phyloP scores from a whole-genome alignment of 257 asterid genomes.

The Eucommia ulmoides region DNA sequence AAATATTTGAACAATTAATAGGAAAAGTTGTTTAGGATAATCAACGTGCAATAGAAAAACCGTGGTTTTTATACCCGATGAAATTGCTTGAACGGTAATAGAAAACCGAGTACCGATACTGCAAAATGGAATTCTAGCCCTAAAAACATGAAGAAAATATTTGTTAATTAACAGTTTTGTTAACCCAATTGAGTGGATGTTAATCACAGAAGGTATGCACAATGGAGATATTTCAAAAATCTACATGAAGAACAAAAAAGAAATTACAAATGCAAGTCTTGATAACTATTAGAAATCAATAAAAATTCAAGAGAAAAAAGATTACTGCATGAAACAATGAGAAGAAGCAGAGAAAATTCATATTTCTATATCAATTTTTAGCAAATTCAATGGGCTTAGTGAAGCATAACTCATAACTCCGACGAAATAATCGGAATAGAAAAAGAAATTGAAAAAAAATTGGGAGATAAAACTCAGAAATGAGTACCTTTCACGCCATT shows the following conservation, averaged over 20 bases:
- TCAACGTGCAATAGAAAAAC: neutral
- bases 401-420: neutral
- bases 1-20: conserved; percentile 1
- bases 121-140: too few species aligned
- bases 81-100: conserved; percentile 15
- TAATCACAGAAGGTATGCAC: neutral
- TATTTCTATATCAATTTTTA: too few species aligned
- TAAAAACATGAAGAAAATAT: too few species aligned
- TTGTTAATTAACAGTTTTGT: neutral
- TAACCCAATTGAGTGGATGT: neutral
- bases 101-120: conserved; percentile 14
- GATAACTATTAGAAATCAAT: neutral
- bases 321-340: neutral
- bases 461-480: neutral
- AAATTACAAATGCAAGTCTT: neutral
- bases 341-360: too few species aligned
- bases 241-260: neutral
- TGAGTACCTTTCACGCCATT: conserved; percentile 8
- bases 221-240: neutral
- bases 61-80: conserved; percentile 25
- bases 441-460: neutral
- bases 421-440: neutral
- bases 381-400: too few species aligned
- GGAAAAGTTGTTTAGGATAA: conserved; percentile 1
- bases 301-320: neutral